Conservation (phyloP, 1,284 basidiomycete species). For the Trametes pubescens region DNA sequence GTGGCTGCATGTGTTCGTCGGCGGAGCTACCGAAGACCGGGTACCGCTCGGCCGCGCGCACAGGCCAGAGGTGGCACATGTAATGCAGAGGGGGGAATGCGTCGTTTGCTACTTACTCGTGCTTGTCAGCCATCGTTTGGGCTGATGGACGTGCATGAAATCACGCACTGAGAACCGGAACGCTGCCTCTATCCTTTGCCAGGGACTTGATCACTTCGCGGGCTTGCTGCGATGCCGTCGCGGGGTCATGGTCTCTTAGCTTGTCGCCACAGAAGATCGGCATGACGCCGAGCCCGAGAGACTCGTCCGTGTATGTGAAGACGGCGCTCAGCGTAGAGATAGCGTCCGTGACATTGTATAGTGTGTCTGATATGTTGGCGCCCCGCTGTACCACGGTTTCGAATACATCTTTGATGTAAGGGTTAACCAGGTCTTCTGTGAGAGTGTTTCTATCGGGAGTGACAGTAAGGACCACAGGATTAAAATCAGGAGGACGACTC, state of each 20-base stretch:
- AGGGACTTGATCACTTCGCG: not conserved
- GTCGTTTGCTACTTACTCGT: not conserved
- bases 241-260: not conserved
- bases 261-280: constrained; percentile 13
- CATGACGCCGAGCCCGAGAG: constrained; percentile 11
- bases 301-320: not conserved
- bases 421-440: not conserved
- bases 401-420: not conserved
- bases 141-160: not conserved
- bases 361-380: not conserved
- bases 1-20: not conserved
- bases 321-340: not conserved
- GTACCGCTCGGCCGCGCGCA: constrained; percentile 8
- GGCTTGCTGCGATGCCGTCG: not conserved
- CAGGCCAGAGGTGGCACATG: constrained; percentile 15
- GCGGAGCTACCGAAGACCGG: not conserved
- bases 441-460: not conserved
- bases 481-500: not conserved
- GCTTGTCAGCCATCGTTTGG: not conserved
- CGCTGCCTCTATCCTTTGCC: not conserved
- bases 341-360: not conserved
- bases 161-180: constrained; percentile 1
- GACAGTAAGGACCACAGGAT: too few species aligned
- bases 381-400: not conserved
- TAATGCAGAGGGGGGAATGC: constrained; percentile 6